phyloP scores from a whole-genome alignment of 2,329 filamentous ascomycete species.

The Arthrobotrys musiformis region DNA sequence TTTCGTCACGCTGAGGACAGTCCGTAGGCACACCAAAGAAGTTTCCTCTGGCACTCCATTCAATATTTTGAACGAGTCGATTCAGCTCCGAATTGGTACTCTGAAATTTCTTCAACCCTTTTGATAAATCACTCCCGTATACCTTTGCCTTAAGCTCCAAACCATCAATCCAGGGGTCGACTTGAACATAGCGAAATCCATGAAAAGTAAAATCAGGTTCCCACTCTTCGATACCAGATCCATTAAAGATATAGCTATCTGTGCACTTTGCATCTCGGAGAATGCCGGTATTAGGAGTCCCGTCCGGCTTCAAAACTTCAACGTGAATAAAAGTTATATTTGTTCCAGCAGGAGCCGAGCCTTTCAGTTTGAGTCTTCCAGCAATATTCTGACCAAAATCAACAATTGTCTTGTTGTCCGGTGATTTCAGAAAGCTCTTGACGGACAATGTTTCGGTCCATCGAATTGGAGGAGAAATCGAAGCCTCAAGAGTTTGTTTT shows the following conservation, averaged over 20 bases:
- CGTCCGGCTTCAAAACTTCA: conserved; percentile 27
- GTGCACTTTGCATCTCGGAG: conserved; percentile 45
- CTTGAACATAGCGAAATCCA: conserved; percentile 68
- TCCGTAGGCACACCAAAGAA: conserved; percentile 71
- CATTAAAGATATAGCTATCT: conserved; percentile 42
- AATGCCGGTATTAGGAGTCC: conserved; percentile 26
- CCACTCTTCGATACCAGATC: conserved; percentile 60
- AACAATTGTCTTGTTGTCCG: conserved; percentile 18
- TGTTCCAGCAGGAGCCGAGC: conserved; percentile 33
- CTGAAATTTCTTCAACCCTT: conserved; percentile 66
- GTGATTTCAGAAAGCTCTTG: conserved; percentile 12
- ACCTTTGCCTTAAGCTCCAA: conserved; percentile 62
- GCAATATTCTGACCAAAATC: conserved; percentile 50
- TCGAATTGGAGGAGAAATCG: conserved; percentile 3
- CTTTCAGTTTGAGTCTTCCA: conserved; percentile 29
- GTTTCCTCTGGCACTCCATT: conserved; percentile 71
- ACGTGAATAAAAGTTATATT: conserved; percentile 32
- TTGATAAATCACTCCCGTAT: conserved; percentile 68
- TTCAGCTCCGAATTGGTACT: conserved; percentile 69
- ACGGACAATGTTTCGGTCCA: conserved; percentile 28
- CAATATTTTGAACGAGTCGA: conserved; percentile 68
- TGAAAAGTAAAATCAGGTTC: conserved; percentile 68
- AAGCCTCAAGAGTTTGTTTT: conserved; percentile 18
- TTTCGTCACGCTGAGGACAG: conserved; percentile 69
- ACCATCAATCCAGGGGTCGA: conserved; percentile 64